Percentiles rank a stretch among this genome's conserved stretches.
phyloP scores from a whole-genome alignment of 495 filamentous ascomycete genomes.

The Lophiostoma macrostomum region DNA sequence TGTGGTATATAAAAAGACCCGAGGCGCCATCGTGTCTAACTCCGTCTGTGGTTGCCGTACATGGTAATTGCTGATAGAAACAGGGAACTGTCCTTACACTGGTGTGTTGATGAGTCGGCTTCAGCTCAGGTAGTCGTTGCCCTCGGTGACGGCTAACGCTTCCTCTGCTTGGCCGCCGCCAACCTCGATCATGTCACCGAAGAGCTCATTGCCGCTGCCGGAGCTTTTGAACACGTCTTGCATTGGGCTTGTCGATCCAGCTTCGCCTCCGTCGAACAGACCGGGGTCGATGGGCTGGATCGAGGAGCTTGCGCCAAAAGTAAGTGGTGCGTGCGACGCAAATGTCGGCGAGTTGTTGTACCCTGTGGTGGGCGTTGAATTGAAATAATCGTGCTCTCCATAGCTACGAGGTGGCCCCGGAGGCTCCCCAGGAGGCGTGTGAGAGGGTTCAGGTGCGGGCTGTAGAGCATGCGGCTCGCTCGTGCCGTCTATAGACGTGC shows the following conservation, averaged over 20 bases:
- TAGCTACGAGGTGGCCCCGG: slow-evolving; percentile 11
- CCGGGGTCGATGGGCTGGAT: slow-evolving; percentile 29
- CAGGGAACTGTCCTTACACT: neutral
- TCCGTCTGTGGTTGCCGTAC: neutral
- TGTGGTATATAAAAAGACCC: slow-evolving; percentile 3
- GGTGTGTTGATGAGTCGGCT: neutral
- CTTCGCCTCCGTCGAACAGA: slow-evolving; percentile 22
- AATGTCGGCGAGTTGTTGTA: slow-evolving; percentile 30
- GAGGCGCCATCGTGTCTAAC: neutral
- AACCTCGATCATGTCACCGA: slow-evolving; percentile 25
- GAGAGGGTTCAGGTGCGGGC: slow-evolving; percentile 25
- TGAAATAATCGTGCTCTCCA: slow-evolving; percentile 25
- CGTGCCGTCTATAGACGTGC: slow-evolving; percentile 37
- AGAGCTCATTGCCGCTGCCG: slow-evolving; percentile 23
- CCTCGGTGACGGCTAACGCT: slow-evolving; percentile 28
- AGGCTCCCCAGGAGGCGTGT: slow-evolving; percentile 33
- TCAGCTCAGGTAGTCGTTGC: slow-evolving; percentile 13
- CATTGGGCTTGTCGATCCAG: slow-evolving; percentile 22
- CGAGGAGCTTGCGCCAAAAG: slow-evolving; percentile 14
- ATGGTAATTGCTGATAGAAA: neutral
- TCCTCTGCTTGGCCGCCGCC: slow-evolving; percentile 30
- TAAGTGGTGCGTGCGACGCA: slow-evolving; percentile 6
- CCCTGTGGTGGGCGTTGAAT: slow-evolving; percentile 8
- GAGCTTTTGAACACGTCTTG: slow-evolving; percentile 29
- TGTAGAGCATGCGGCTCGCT: slow-evolving; percentile 22